A percentile compares a stretch with the other conserved stretches of the same genome.
phyloP scores from a whole-genome alignment of 129 eudicot genomes.

The Chrysanthemum seticuspe region DNA sequence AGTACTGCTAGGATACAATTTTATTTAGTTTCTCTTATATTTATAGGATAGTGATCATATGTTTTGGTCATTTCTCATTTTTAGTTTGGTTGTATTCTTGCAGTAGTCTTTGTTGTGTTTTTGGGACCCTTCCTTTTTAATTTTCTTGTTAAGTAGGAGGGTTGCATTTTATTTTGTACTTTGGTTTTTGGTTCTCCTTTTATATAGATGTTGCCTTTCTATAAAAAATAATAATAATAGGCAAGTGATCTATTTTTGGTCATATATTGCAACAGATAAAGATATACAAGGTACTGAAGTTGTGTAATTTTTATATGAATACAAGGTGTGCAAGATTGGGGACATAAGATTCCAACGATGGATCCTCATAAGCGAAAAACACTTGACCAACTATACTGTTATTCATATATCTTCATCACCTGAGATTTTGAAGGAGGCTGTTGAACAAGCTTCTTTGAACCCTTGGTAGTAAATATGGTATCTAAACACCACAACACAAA shows the following conservation, averaged over 20 bases:
- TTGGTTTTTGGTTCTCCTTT: no score
- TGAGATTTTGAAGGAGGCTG: constrained; percentile 54
- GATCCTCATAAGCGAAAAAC: background rate
- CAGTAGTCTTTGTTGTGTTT: no score
- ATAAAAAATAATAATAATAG: no score
- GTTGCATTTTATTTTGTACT: no score
- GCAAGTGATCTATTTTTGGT: background rate
- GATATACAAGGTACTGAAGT: constrained; percentile 11
- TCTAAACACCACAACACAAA: constrained; percentile 44
- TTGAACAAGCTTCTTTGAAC: constrained; percentile 51
- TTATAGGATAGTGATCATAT: no score
- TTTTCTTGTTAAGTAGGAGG: no score
- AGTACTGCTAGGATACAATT: no score
- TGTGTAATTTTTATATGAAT: background rate
- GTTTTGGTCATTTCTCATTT: no score
- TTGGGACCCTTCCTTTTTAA: no score
- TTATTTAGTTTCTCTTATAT: no score
- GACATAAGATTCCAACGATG: background rate
- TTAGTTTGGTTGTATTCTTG: no score
- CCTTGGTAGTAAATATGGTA: constrained; percentile 39
- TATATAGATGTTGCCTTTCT: no score
- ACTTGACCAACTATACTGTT: background rate
- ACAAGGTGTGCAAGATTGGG: constrained; percentile 10
- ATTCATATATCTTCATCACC: constrained; percentile 26
- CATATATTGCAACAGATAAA: constrained; percentile 14